Conservation (phyloP, 108 stramenopile species). For the Cyclotella sp. region DNA sequence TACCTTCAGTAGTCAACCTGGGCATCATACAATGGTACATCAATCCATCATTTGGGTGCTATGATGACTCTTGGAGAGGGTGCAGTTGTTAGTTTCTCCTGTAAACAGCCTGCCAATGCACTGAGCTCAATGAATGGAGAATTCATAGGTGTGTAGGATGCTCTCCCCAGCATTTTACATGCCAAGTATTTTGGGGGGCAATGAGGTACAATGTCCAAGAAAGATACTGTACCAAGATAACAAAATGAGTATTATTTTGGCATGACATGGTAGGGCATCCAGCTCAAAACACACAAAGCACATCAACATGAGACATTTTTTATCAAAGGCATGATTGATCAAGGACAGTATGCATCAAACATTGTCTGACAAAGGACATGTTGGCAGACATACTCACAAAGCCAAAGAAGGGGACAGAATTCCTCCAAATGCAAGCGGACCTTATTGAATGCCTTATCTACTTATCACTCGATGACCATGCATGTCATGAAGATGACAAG, state of each 20-base stretch:
- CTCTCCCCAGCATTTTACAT: neutral
- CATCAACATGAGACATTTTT: neutral
- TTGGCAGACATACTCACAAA: neutral
- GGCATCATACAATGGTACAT: slow-evolving; percentile 4
- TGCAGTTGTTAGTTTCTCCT: neutral
- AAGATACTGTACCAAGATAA: neutral
- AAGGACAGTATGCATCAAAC: neutral
- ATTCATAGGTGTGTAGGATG: neutral
- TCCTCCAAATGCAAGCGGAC: too few relatives aligned
- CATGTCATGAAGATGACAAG: too few relatives aligned
- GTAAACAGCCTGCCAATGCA: neutral
- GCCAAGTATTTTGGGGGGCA: neutral
- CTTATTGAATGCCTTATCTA: too few relatives aligned
- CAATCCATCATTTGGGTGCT: too few relatives aligned
- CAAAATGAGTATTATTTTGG: neutral
- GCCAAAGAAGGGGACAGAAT: neutral
- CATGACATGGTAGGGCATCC: neutral
- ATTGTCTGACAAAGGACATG: neutral
- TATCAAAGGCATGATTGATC: neutral
- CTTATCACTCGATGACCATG: too few relatives aligned
- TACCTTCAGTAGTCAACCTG: neutral
- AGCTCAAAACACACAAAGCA: neutral
- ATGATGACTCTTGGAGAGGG: neutral
- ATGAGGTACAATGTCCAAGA: neutral
- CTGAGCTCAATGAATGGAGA: neutral